Evolutionary conservation across 805 yeast genomes (phyloP), one percentile per base, ranked within the genome.

Genomic region (Huiozyma naganishii): DNA sequence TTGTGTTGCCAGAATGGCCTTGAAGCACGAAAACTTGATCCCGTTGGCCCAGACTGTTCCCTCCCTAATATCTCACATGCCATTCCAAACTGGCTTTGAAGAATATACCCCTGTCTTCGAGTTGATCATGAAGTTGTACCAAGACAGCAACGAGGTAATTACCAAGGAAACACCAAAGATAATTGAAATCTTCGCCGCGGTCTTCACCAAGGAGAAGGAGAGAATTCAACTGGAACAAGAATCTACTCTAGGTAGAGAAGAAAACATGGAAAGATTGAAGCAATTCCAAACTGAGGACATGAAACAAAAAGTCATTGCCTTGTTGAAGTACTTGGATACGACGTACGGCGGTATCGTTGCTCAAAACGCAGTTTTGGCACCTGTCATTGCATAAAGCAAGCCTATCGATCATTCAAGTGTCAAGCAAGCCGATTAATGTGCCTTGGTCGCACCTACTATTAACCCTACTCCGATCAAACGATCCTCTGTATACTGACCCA

Each of bases 71-170:
- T 67, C 72, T 41, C 90, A 83, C 56, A 73, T 92, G 58, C 98
- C 98, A 41, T 74, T 92, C 59, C 76, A 79, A 59, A 79, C 88
- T 43, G 97, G 89, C 2, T 82, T 74, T 50, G 97, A 90, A 69
- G 98, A 92, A 68, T 87, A 92, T 68, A 76, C 80, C 29, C 97
- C 97, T 43, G 82, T 92, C 50, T 83, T 87, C 65, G 79, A 83
- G 55, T 70, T 89, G 51, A 72, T 92, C 45, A 69, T 83, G 59
- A 73, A 76, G 57, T 72, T 90, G 53, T 85, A 83, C 71, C 80
- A 77, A 59, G 64, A 73, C 45, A 74, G 77, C 52, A 73, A 80
- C 61, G 71, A 72, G 37, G 61, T 74, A 27, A 74, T 83, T 36
- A 62, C 77, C 36, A 57, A 62, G 51, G 60, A 74, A 53, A 79